phyloP scores from a whole-genome alignment of 345 rosid species.

The Moringa oleifera region DNA sequence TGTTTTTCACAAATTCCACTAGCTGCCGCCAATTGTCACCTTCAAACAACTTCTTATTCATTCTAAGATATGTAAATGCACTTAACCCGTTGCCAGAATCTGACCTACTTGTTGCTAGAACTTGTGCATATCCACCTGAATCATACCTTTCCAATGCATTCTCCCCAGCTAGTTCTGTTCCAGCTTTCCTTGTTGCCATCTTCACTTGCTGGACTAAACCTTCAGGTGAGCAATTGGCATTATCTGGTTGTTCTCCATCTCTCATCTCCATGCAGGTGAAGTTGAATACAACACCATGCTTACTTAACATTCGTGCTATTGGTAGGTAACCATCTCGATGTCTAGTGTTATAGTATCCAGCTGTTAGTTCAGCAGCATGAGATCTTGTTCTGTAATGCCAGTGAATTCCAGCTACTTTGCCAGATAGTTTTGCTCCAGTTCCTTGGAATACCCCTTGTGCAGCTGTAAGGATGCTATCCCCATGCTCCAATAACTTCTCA shows the following conservation, averaged over 20 bases:
- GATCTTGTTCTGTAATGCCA: slow-evolving; percentile 96
- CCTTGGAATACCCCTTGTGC: slow-evolving; percentile 70
- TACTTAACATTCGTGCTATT: slow-evolving; percentile 65
- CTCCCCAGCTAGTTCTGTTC: slow-evolving; percentile 80
- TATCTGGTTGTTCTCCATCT: slow-evolving; percentile 63
- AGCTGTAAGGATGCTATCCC: slow-evolving; percentile 64
- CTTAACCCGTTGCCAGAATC: slow-evolving; percentile 68
- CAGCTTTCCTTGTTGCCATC: slow-evolving; percentile 54
- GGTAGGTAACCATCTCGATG: slow-evolving; percentile 69
- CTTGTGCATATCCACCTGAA: slow-evolving; percentile 61
- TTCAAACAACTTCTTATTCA: slow-evolving; percentile 84
- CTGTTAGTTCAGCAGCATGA: slow-evolving; percentile 92
- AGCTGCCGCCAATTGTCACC: slow-evolving; percentile 74
- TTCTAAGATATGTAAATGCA: slow-evolving; percentile 83
- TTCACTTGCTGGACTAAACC: slow-evolving; percentile 84
- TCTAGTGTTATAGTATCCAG: slow-evolving; percentile 85
- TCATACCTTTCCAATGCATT: slow-evolving; percentile 91
- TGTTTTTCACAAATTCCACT: slow-evolving; percentile 73
- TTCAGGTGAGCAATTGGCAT: slow-evolving; percentile 86
- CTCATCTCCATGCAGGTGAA: slow-evolving; percentile 99
- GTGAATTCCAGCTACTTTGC: slow-evolving; percentile 92
- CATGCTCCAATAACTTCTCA: slow-evolving; percentile 68
- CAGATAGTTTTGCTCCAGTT: slow-evolving; percentile 62
- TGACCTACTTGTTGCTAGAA: slow-evolving; percentile 66
- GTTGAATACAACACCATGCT: slow-evolving; percentile 62